Conservation (phyloP, 139 green algal species). For the Auxenochlorella protothecoides region DNA sequence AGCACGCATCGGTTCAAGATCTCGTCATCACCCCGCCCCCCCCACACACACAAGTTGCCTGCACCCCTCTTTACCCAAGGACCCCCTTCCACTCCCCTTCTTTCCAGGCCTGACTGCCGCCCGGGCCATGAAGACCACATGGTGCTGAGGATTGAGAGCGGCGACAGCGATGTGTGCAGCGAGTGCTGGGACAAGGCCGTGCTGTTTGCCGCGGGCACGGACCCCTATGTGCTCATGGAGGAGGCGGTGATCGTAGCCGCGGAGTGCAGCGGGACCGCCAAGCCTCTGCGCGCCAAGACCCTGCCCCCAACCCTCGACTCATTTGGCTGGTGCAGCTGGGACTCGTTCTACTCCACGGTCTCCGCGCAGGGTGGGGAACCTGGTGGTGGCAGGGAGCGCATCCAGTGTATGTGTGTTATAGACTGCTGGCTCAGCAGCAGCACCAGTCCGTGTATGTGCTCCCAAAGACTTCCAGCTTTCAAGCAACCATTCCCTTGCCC, state of each 20-base stretch:
- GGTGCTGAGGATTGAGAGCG: slow-evolving; percentile 68
- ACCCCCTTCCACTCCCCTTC: too few species aligned
- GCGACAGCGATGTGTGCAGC: slow-evolving; percentile 29
- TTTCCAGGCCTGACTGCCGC: not conserved
- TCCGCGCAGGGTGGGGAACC: too few species aligned
- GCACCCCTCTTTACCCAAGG: too few species aligned
- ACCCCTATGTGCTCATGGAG: slow-evolving; percentile 53
- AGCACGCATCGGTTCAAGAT: not conserved
- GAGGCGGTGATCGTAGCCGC: slow-evolving; percentile 52
- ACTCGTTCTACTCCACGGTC: slow-evolving; percentile 92
- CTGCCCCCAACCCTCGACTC: slow-evolving; percentile 70
- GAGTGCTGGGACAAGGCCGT: slow-evolving; percentile 24
- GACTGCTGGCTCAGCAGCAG: too few species aligned
- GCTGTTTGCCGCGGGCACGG: slow-evolving; percentile 25
- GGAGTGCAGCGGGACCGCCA: slow-evolving; percentile 48
- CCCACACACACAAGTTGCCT: slow-evolving; percentile 2
- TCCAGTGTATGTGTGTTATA: too few species aligned
- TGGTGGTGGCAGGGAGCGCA: too few species aligned
- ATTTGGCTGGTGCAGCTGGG: slow-evolving; percentile 90
- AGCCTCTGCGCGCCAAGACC: slow-evolving; percentile 46
- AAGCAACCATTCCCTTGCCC: too few species aligned
- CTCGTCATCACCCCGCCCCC: not conserved
- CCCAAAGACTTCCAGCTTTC: too few species aligned
- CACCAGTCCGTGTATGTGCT: too few species aligned
- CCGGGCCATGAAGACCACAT: slow-evolving; percentile 19